Percentiles rank a stretch among this genome's conserved stretches.
phyloP scores from a whole-genome alignment of 345 rosid species.

The Litchi chinensis region DNA sequence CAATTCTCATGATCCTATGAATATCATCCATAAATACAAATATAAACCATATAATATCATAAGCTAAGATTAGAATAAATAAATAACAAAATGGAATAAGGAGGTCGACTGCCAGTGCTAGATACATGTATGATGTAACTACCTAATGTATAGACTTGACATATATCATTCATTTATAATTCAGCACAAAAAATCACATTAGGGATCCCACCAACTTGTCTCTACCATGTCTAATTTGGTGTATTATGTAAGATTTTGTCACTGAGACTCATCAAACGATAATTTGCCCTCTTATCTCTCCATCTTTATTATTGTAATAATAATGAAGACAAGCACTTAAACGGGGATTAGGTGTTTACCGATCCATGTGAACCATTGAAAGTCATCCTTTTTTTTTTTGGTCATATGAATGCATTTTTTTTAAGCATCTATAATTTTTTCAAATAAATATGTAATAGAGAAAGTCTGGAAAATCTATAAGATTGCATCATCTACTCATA shows the following conservation, averaged over 20 bases:
- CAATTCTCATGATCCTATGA: constrained; percentile 3
- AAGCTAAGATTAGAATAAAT: background rate
- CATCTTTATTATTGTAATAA: background rate
- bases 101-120: constrained; percentile 9
- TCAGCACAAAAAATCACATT: background rate
- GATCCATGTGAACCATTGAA: constrained; percentile 4
- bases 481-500: too few species aligned
- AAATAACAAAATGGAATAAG: background rate
- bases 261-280: background rate
- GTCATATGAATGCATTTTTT: too few species aligned
- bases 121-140: constrained; percentile 2
- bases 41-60: background rate
- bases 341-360: background rate
- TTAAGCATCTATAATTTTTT: too few species aligned
- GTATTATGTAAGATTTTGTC: background rate
- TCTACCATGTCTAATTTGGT: constrained; percentile 7
- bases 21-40: background rate
- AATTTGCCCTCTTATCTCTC: background rate
- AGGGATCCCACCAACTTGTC: constrained; percentile 28
- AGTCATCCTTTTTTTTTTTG: background rate
- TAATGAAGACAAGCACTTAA: background rate
- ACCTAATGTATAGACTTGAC: constrained; percentile 15
- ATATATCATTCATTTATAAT: background rate
- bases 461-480: too few species aligned
- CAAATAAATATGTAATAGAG: too few species aligned